Evolutionary conservation across 1,284 basidiomycete genomes (phyloP).

Genomic region (Irpex sp.): DNA sequence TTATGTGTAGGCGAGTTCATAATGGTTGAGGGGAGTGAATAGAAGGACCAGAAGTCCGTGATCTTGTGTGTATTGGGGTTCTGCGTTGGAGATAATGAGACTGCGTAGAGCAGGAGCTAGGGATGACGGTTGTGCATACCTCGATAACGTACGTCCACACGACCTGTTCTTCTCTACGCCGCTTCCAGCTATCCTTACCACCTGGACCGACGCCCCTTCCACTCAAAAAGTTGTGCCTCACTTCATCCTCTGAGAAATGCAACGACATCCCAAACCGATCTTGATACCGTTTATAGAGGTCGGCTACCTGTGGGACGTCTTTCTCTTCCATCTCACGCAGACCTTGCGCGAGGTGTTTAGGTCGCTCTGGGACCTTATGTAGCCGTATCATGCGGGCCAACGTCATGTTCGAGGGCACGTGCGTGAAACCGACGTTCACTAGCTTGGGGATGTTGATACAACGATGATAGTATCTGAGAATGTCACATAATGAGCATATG

Average conservation of each 20-base stretch:
- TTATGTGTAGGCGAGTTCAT: slow-evolving; percentile 64
- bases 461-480: slow-evolving; percentile 84
- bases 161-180: slow-evolving; percentile 75
- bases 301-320: slow-evolving; percentile 74
- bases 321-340: slow-evolving; percentile 85
- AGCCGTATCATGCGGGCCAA: slow-evolving; percentile 81
- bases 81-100: slow-evolving; percentile 35
- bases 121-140: slow-evolving; percentile 39
- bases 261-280: slow-evolving; percentile 85
- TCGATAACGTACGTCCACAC: slow-evolving; percentile 97
- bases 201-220: slow-evolving; percentile 68
- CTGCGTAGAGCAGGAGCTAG: neutral
- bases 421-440: slow-evolving; percentile 89
- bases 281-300: slow-evolving; percentile 82
- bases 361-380: slow-evolving; percentile 62
- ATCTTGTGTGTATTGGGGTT: slow-evolving; percentile 79
- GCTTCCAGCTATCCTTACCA: slow-evolving; percentile 30
- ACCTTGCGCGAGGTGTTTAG: slow-evolving; percentile 45
- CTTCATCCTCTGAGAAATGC: slow-evolving; percentile 76
- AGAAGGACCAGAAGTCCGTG: slow-evolving; percentile 97
- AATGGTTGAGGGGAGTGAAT: slow-evolving; percentile 91
- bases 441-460: slow-evolving; percentile 91
- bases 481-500: slow-evolving; percentile 2
- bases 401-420: slow-evolving; percentile 80
- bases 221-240: slow-evolving; percentile 85